Evolutionary conservation across 768 basidiomycete genomes (phyloP).

Genomic region (Pisolithus microcarpus): DNA sequence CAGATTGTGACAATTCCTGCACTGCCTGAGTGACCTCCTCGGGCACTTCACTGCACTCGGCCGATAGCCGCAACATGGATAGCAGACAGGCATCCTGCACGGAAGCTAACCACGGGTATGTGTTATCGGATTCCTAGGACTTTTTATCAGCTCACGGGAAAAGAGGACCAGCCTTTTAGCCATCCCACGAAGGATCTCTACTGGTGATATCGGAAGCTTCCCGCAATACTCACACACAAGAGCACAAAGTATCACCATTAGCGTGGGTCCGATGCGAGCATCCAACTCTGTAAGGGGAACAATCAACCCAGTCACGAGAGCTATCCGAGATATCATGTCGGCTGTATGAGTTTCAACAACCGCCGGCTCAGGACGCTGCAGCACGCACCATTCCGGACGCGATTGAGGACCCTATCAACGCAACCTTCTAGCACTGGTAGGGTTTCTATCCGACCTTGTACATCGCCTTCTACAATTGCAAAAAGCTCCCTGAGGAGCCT

Average conservation of each 20-base stretch:
- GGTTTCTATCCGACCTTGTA: constrained; percentile 20
- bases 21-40: constrained; percentile 38
- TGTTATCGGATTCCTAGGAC: constrained; percentile 7
- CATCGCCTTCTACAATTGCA: constrained; percentile 30
- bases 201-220: constrained; percentile 42
- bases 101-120: constrained; percentile 36
- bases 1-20: constrained; percentile 33
- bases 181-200: constrained; percentile 42
- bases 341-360: constrained; percentile 26
- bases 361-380: neutral
- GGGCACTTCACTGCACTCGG: constrained; percentile 51
- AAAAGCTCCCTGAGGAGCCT: constrained; percentile 38
- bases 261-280: constrained; percentile 43
- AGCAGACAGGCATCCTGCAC: constrained; percentile 70
- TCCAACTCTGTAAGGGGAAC: constrained; percentile 36
- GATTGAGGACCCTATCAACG: constrained; percentile 49
- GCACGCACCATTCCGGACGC: constrained; percentile 43
- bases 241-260: constrained; percentile 63
- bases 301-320: constrained; percentile 39
- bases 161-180: constrained; percentile 33
- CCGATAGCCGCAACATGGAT: constrained; percentile 61
- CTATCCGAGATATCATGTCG: constrained; percentile 33
- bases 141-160: constrained; percentile 35
- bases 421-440: constrained; percentile 45
- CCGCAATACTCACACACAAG: constrained; percentile 57